These are phyloP conservation scores for Bolboschoenus planiculmis DNA, from an alignment of 176 grass and related monocot genomes.

Conservation along the genomic window DNA sequence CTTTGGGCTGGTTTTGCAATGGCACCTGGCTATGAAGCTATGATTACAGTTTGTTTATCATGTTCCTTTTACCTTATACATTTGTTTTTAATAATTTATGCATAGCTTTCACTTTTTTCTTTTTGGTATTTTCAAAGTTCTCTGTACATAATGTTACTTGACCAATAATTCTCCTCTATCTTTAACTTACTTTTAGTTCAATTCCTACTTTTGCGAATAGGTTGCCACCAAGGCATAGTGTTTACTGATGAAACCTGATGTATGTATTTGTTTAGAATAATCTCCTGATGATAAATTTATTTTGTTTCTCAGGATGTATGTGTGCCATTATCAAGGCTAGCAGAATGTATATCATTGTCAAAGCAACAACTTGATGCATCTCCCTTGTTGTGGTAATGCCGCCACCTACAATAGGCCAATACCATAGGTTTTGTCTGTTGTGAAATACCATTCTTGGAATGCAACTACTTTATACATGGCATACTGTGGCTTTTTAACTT, in stretches of 20 bases:
- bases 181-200: slow-evolving; percentile 4
- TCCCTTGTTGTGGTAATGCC: slow-evolving; percentile 64
- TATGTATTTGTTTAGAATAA: slow-evolving; percentile 12
- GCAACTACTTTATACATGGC: not conserved
- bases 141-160: not conserved
- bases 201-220: slow-evolving; percentile 16
- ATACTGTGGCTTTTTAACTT: not conserved
- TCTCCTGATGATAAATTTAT: slow-evolving; percentile 1
- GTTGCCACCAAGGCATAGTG: not conserved
- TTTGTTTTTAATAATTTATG: slow-evolving; percentile 1
- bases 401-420: slow-evolving; percentile 5
- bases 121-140: not conserved
- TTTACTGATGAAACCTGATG: not conserved
- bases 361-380: slow-evolving; percentile 84
- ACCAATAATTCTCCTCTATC: slow-evolving; percentile 11
- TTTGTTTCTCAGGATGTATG: slow-evolving; percentile 68
- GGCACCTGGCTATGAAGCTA: slow-evolving; percentile 83
- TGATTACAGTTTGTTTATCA: slow-evolving; percentile 63
- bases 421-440: not conserved
- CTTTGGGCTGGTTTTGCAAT: slow-evolving; percentile 97
- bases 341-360: slow-evolving; percentile 92
- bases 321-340: slow-evolving; percentile 89
- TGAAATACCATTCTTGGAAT: not conserved
- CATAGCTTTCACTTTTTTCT: not conserved
- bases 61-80: slow-evolving; percentile 29